Evolutionary conservation across 768 basidiomycete species (phyloP).

Genomic region (Trametes maxima): DNA sequence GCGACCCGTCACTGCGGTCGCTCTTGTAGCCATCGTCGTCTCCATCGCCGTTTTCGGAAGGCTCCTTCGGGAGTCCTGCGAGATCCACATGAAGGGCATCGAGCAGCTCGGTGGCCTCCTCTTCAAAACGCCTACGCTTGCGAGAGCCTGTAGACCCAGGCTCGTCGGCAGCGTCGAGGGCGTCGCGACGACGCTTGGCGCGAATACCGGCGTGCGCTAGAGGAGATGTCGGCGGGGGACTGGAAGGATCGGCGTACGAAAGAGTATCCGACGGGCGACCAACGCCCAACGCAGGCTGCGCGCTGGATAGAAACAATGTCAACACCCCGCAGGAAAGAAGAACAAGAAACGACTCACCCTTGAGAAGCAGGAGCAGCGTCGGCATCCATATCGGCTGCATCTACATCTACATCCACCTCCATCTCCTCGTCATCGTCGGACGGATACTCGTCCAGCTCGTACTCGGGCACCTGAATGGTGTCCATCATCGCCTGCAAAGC

Average conservation of each 20-base stretch:
- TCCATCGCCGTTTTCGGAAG: not conserved
- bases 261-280: not conserved
- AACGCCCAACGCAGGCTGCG: not conserved
- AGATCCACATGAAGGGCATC: not conserved
- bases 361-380: not conserved
- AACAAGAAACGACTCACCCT: not conserved
- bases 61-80: not conserved
- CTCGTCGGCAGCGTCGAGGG: not conserved
- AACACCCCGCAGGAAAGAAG: not conserved
- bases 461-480: not conserved
- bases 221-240: conserved; percentile 10
- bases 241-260: conserved; percentile 5
- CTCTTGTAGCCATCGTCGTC: too few relatives aligned
- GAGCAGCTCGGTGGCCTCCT: not conserved
- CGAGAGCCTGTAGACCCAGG: not conserved
- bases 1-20: too few relatives aligned
- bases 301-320: not conserved
- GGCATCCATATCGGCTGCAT: not conserved
- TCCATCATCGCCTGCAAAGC: not conserved
- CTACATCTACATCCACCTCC: not conserved
- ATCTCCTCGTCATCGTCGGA: not conserved
- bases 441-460: not conserved
- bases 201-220: not conserved
- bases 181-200: not conserved
- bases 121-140: conserved; percentile 1